Conservation (phyloP, 257 asterid genomes). For the Rauvolfia tetraphylla region DNA sequence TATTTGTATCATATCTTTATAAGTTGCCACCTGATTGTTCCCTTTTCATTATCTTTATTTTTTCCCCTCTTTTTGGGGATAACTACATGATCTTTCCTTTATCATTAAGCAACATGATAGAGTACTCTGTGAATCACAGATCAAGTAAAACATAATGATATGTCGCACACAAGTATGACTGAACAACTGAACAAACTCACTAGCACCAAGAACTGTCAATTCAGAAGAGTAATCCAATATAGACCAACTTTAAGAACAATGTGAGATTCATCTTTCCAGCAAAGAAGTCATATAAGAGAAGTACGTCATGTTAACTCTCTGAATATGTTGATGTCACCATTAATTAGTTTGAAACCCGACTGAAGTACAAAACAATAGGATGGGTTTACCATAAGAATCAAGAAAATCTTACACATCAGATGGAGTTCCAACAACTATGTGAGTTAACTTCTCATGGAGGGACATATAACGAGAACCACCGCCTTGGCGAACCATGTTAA, state of each 20-base stretch:
- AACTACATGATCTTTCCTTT: background rate
- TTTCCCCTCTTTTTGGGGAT: background rate
- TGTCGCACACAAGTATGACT: background rate
- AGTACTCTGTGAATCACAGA: background rate
- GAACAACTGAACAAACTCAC: background rate
- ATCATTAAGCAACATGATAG: background rate
- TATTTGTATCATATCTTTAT: background rate
- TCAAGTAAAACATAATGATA: background rate
- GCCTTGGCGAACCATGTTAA: constrained; percentile 84
- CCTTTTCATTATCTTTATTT: background rate
- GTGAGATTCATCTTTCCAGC: too few species aligned
- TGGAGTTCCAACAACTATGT: constrained; percentile 82
- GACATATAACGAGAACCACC: constrained; percentile 97
- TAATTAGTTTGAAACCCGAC: background rate
- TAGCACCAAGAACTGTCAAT: background rate
- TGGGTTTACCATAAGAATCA: background rate
- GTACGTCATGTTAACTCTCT: background rate
- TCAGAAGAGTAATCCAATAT: background rate
- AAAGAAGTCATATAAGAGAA: background rate
- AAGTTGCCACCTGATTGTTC: background rate
- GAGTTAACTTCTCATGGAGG: constrained; percentile 76
- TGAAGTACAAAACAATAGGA: background rate
- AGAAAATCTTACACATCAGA: constrained; percentile 60
- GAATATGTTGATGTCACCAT: background rate
- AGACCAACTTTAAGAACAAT: background rate